Conservation (phyloP, 2,329 filamentous ascomycete species). For the Phialophora macrospora region DNA sequence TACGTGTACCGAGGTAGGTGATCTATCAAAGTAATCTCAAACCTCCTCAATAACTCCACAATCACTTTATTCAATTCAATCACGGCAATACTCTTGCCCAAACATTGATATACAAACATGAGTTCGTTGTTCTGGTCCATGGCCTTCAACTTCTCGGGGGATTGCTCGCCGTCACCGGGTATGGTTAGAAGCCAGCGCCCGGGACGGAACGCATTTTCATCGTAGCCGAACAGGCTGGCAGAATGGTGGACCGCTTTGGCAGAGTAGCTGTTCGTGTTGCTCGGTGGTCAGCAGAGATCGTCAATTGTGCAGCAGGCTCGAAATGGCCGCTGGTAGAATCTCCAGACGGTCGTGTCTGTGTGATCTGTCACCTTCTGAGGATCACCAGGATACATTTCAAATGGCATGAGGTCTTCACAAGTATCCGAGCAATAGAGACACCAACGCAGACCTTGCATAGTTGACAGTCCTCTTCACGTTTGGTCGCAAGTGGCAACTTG, state of each 20-base stretch:
- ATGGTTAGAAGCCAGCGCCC: conserved; percentile 53
- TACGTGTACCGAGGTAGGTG: conserved; percentile 7
- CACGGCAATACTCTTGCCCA: conserved; percentile 55
- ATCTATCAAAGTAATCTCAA: conserved; percentile 25
- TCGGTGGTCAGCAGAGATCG: conserved; percentile 41
- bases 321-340: conserved; percentile 47
- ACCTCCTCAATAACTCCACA: conserved; percentile 44
- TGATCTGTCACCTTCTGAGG: background rate
- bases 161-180: conserved; percentile 39
- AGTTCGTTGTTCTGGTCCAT: conserved; percentile 51
- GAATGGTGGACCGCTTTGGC: too few species aligned
- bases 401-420: conserved; percentile 40
- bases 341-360: conserved; percentile 45
- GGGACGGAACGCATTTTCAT: conserved; percentile 53
- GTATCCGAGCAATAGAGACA: conserved; percentile 51
- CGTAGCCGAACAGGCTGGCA: conserved; percentile 47
- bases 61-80: conserved; percentile 57
- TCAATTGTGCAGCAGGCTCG: conserved; percentile 49
- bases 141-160: conserved; percentile 42
- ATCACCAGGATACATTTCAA: background rate
- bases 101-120: conserved; percentile 53
- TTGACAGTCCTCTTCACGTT: background rate
- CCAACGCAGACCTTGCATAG: conserved; percentile 48
- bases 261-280: conserved; percentile 45
- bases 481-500: background rate